Percentiles rank a stretch among this genome's conserved stretches.
phyloP scores from a whole-genome alignment of 2,329 filamentous ascomycete species.

The Scedosporium boydii region DNA sequence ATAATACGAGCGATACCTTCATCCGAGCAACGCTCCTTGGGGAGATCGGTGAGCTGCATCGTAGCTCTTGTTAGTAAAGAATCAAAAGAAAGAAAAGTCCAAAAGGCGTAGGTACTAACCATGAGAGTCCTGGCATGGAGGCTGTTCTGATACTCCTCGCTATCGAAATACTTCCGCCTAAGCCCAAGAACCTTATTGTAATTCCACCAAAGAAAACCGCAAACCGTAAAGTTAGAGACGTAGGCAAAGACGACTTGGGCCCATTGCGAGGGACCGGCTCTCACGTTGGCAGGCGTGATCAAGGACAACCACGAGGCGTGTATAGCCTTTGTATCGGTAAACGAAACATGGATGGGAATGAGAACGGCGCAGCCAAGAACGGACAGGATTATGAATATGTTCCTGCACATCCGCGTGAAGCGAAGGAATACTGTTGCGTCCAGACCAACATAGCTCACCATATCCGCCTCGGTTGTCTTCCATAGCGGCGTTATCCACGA shows the following conservation, averaged over 20 bases:
- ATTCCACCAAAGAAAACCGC: constrained; percentile 81
- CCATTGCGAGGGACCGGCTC: constrained; percentile 41
- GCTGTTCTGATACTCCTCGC: constrained; percentile 77
- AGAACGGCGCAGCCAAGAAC: constrained; percentile 68
- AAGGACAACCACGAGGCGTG: constrained; percentile 40
- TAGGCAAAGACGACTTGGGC: constrained; percentile 49
- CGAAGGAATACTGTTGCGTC: constrained; percentile 88
- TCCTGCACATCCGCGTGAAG: constrained; percentile 82
- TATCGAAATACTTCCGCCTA: constrained; percentile 73
- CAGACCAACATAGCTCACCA: constrained; percentile 77
- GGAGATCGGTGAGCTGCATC: constrained; percentile 69
- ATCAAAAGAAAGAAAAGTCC: not conserved
- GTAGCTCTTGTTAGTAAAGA: constrained; percentile 6
- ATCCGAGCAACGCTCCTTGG: constrained; percentile 65
- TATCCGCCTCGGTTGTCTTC: constrained; percentile 63
- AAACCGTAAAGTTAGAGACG: constrained; percentile 65
- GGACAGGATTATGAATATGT: constrained; percentile 69
- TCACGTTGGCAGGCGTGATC: constrained; percentile 51
- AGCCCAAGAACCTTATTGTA: constrained; percentile 65
- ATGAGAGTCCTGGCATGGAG: constrained; percentile 66
- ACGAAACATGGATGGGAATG: constrained; percentile 67
- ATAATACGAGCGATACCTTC: constrained; percentile 81
- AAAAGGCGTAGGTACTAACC: constrained; percentile 29
- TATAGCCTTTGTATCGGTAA: constrained; percentile 20
- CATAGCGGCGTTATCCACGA: constrained; percentile 77